These are phyloP conservation scores for Ambrosia artemisiifolia DNA, from an alignment of 129 eudicot species.

Conservation along the genomic window DNA sequence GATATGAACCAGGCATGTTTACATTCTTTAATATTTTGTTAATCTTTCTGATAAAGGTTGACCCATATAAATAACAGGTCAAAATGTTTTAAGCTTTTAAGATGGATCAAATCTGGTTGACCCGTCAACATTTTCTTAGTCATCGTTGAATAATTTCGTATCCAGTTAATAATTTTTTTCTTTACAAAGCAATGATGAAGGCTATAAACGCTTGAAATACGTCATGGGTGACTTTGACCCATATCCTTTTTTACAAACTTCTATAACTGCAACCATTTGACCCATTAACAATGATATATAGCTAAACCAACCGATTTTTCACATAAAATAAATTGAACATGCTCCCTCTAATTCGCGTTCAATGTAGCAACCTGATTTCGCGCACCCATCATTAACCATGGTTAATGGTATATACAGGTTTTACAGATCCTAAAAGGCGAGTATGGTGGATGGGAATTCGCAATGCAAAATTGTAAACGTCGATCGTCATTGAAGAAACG, in stretches of 20 bases:
- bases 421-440: constrained; percentile 70
- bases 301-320: neutral
- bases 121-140: neutral
- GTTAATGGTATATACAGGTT: constrained; percentile 40
- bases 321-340: neutral
- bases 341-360: neutral
- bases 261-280: neutral
- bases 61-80: neutral
- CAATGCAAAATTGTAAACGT: constrained; percentile 50
- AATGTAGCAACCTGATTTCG: neutral
- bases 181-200: too few species aligned
- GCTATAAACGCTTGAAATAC: neutral
- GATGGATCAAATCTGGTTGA: neutral
- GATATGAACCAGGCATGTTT: constrained; percentile 69
- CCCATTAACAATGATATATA: neutral
- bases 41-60: neutral
- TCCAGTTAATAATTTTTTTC: too few species aligned
- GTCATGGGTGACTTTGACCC: neutral
- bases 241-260: neutral
- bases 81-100: neutral
- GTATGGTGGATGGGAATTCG: constrained; percentile 56
- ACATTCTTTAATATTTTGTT: neutral
- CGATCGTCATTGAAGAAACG: constrained; percentile 62
- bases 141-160: neutral
- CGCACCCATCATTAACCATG: neutral